Conservation (phyloP, 2,329 filamentous ascomycete genomes). For the Bipolaris bicolor region DNA sequence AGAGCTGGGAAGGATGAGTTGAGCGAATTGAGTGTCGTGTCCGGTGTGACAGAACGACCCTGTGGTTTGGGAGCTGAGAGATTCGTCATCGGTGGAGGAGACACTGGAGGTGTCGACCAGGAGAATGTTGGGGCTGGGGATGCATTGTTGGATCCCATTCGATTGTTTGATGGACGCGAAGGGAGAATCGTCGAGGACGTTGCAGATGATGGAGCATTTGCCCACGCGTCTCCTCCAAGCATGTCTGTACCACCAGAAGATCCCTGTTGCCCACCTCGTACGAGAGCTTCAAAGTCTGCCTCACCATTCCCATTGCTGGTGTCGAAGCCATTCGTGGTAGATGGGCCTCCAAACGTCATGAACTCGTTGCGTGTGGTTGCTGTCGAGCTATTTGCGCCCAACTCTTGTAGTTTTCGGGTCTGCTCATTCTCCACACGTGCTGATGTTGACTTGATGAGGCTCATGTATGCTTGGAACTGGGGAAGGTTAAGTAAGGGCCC, state of each 20-base stretch:
- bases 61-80: constrained; percentile 33
- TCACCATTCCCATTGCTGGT: constrained; percentile 64
- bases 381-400: constrained; percentile 67
- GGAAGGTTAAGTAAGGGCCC: constrained; percentile 85
- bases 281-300: constrained; percentile 85
- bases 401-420: constrained; percentile 82
- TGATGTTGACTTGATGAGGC: constrained; percentile 81
- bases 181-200: constrained; percentile 41
- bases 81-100: constrained; percentile 41
- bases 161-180: constrained; percentile 38
- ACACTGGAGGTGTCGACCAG: constrained; percentile 52
- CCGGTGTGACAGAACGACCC: constrained; percentile 59
- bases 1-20: constrained; percentile 47
- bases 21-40: constrained; percentile 54
- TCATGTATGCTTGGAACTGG: constrained; percentile 88
- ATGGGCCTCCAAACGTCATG: constrained; percentile 67
- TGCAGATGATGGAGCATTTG: constrained; percentile 41
- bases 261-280: constrained; percentile 72
- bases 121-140: constrained; percentile 52
- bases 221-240: constrained; percentile 54
- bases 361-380: constrained; percentile 67
- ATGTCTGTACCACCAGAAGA: constrained; percentile 46
- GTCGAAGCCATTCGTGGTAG: constrained; percentile 62
- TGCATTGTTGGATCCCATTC: constrained; percentile 32
- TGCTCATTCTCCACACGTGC: constrained; percentile 86